Evolutionary conservation across 2,329 filamentous ascomycete genomes (phyloP), one percentile per base, ranked within the genome.

Genomic region (Fusarium luffae): DNA sequence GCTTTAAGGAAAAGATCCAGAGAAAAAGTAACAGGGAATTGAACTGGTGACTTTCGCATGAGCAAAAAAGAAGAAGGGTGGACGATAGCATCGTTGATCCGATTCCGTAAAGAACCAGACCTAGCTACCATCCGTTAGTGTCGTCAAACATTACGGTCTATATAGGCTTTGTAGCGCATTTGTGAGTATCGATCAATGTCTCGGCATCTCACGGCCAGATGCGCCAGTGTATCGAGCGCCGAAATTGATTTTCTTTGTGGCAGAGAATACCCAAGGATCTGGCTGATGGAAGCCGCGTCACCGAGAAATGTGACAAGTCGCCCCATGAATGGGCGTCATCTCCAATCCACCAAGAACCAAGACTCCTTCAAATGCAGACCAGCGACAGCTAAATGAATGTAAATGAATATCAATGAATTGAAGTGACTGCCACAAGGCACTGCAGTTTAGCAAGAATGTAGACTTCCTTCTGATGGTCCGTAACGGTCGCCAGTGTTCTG

Each of bases 41-140:
- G 61, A 64, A 64, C 28, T 12, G 23, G 0, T 6, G 51, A 19
- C 44, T 41, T 48, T 41, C 0, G 4, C 27, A 12, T 8, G 4
- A 3, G 4, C 21, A 50, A 64, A 64, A 64, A 49, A 7, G 3
- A 42, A 56, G 18, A 28, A 32, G 30, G 6, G 58, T 56, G 61
- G 59, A 64, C 28, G 40, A 63, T 64, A 63, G 27, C 61, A 64
- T 64, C 61, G 47, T 64, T 64, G 61, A 64, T 48, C 32, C 37
- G 60, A 64, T 18, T 54, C 52, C 34, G 59, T 46, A 32, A 64
- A 32, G 30, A 57, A 48, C 27, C 59, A 50, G 27, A 56, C 61
- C 61, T 64, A 64, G 61, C 54, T 43, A 64, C 61, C 61, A 64
- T 64, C 61, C 51, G 27, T 19, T 4, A 2, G 6, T 21, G 13